Conservation (phyloP, 1,139 yeast species). For the Kurtzmaniella natalensis region DNA sequence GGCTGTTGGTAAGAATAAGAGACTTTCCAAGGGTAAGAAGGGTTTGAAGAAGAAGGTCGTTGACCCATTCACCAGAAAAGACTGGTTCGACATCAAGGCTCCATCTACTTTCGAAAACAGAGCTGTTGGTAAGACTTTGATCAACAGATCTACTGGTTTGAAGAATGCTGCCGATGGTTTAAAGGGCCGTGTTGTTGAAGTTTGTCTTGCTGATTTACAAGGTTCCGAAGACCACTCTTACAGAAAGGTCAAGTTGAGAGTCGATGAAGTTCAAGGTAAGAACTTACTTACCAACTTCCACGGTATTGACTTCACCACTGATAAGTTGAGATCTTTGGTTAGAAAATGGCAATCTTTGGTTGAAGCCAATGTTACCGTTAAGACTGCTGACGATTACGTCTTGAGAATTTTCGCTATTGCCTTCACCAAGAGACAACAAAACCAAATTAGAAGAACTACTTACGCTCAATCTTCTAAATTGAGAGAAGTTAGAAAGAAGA, state of each 20-base stretch:
- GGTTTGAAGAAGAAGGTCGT: constrained; percentile 51
- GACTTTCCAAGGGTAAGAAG: constrained; percentile 52
- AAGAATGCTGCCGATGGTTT: constrained; percentile 51
- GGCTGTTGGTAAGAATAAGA: constrained; percentile 55
- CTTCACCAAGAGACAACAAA: constrained; percentile 50
- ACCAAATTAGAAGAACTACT: constrained; percentile 49
- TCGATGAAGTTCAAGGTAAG: constrained; percentile 52
- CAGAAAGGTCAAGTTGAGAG: constrained; percentile 52
- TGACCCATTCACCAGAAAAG: constrained; percentile 50
- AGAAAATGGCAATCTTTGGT: constrained; percentile 54
- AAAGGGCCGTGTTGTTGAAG: constrained; percentile 51
- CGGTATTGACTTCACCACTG: constrained; percentile 48
- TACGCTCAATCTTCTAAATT: constrained; percentile 50
- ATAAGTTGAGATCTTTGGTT: constrained; percentile 48
- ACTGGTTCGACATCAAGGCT: constrained; percentile 51
- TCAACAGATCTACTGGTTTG: constrained; percentile 50
- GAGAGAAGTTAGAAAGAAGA: constrained; percentile 49
- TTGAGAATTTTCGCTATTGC: constrained; percentile 50
- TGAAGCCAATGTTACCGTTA: constrained; percentile 49
- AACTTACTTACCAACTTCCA: constrained; percentile 53
- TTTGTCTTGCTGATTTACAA: constrained; percentile 47
- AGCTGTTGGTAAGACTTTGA: constrained; percentile 49
- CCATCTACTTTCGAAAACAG: constrained; percentile 50
- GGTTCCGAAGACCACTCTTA: constrained; percentile 51
- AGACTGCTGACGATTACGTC: constrained; percentile 48